These are phyloP conservation scores for Aspergillus calidoustus DNA, from an alignment of 2,329 filamentous ascomycete species.

Conservation along the genomic window DNA sequence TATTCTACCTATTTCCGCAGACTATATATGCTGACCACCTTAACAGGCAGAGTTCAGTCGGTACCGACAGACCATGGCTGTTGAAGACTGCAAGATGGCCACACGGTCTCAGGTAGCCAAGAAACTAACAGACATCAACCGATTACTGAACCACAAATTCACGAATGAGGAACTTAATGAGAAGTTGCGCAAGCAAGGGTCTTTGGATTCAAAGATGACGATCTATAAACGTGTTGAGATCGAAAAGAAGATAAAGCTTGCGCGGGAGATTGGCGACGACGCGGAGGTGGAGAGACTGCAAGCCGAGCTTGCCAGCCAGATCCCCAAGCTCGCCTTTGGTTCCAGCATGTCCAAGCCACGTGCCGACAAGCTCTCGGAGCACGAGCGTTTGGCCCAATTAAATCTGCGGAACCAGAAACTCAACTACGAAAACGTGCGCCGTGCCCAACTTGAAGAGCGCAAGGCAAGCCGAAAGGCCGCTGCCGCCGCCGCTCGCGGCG, in stretches of 20 bases:
- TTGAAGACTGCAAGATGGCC: conserved; percentile 74
- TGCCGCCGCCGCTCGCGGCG: conserved; percentile 66
- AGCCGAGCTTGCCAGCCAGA: conserved; percentile 52
- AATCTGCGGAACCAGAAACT: conserved; percentile 83
- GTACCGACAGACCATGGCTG: conserved; percentile 74
- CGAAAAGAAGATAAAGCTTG: conserved; percentile 67
- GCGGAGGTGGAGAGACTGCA: conserved; percentile 57
- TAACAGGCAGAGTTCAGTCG: conserved; percentile 75
- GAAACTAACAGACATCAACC: conserved; percentile 82
- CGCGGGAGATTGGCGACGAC: conserved; percentile 66
- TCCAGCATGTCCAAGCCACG: conserved; percentile 66
- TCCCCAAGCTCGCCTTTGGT: conserved; percentile 73
- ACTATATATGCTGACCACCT: neutral
- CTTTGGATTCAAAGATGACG: conserved; percentile 68
- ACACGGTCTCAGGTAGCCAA: conserved; percentile 69
- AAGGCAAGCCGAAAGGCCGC: conserved; percentile 65
- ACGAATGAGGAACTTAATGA: conserved; percentile 80
- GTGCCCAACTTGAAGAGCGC: conserved; percentile 83
- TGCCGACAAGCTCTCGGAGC: conserved; percentile 64
- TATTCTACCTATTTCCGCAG: neutral
- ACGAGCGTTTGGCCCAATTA: conserved; percentile 80
- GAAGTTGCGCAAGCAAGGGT: conserved; percentile 73
- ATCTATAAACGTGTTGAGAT: conserved; percentile 71
- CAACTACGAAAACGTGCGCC: conserved; percentile 88
- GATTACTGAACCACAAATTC: conserved; percentile 77